Evolutionary conservation across 2,329 filamentous ascomycete species (phyloP), one percentile per base, ranked within the genome.

Genomic region (Achaetomium macrosporum): DNA sequence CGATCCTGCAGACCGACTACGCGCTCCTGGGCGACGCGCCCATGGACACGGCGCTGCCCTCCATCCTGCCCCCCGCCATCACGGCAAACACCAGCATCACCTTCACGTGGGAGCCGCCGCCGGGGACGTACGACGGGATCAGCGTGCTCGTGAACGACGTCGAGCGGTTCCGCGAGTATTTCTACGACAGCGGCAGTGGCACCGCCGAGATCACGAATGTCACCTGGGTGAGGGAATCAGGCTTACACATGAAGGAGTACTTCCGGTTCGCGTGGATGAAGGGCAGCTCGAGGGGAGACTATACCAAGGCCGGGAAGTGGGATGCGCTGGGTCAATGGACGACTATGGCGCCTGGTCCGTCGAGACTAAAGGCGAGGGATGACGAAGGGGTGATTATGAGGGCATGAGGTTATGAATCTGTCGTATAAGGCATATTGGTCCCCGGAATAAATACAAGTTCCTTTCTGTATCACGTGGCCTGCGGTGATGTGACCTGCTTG

Each of bases 91-190:
- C 43, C 69, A 85, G 77, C 11, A 88, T 91, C 57, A 78, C 79
- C 1, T 88, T 83, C 55, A 67, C 66, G 2, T 84, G 78, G 81
- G 69, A 70, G 2, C 55, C 66, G 35, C 74, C 74, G 19, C 71
- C 72, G 2, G 69, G 71, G 59, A 69, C 74, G 9, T 89, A 83
- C 60, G 86, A 92, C 61, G 89, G 88, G 12, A 78, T 95, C 54
- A 89, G 85, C 64, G 78, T 93, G 15, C 73, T 95, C 0, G 87
- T 95, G 58, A 93, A 95, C 63, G 89, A 95, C 61, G 89, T 95
- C 0, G 89, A 95, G 69, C 75, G 88, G 17, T 90, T 85, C 66
- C 74, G 85, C n/a, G 79, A 79, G 6, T 92, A 85, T 67, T 85
- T 86, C 56, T 78, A 77, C 42, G 78, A 83, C 15, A 16, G 7